A percentile compares a stretch with the other conserved stretches of the same genome.
phyloP scores from a whole-genome alignment of 1,284 basidiomycete species.

The Rhodotorula sp. region DNA sequence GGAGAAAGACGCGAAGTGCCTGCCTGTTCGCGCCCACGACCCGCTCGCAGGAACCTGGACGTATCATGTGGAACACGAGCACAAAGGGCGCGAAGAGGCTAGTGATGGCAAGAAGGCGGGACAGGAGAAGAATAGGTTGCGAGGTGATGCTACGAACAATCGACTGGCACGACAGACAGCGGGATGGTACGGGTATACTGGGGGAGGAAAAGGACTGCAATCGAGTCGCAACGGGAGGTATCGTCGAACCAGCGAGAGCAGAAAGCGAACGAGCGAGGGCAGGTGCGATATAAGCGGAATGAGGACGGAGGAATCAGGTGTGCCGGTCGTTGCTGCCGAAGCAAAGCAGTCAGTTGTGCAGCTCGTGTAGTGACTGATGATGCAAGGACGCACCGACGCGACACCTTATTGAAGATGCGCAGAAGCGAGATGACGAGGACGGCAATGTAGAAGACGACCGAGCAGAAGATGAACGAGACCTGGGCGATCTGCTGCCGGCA shows the following conservation, averaged over 20 bases:
- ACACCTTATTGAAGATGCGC: conserved; percentile 80
- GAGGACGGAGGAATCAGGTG: background rate
- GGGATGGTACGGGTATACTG: too few relatives aligned
- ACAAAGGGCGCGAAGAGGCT: too few relatives aligned
- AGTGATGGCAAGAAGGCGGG: too few relatives aligned
- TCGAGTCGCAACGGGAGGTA: too few relatives aligned
- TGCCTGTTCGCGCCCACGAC: too few relatives aligned
- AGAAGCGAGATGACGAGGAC: conserved; percentile 82
- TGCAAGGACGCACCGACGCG: background rate
- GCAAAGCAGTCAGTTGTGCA: background rate
- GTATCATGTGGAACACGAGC: too few relatives aligned
- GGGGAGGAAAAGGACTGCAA: too few relatives aligned
- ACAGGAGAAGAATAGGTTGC: too few relatives aligned
- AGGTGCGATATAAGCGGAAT: background rate
- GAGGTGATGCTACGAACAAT: too few relatives aligned
- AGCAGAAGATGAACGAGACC: conserved; percentile 60
- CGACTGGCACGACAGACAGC: too few relatives aligned
- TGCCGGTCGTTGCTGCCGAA: background rate
- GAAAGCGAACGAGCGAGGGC: background rate
- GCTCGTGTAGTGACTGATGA: background rate
- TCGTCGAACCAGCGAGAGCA: background rate
- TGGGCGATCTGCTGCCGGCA: conserved; percentile 71
- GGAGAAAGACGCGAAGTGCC: too few relatives aligned
- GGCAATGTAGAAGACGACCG: conserved; percentile 65
- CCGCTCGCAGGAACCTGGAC: too few relatives aligned